These are phyloP conservation scores for Penicillium sp. DNA, from an alignment of 2,329 filamentous ascomycete genomes.

Conservation along the genomic window DNA sequence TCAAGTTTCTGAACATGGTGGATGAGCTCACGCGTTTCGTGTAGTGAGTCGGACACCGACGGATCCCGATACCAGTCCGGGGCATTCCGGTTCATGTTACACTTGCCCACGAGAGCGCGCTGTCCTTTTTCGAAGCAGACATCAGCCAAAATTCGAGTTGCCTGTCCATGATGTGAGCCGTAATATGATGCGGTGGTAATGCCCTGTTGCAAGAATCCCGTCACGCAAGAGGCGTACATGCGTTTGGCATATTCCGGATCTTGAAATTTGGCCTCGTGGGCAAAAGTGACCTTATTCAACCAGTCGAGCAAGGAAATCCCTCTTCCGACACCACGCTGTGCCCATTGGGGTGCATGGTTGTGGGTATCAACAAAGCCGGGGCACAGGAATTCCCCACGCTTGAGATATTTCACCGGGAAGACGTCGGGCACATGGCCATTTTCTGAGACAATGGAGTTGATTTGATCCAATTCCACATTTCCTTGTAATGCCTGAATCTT, in stretches of 20 bases:
- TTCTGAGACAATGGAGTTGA: conserved; percentile 27
- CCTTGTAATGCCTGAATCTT: conserved; percentile 32
- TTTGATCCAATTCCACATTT: conserved; percentile 18
- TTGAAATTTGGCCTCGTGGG: conserved; percentile 61
- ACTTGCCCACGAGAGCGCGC: conserved; percentile 39
- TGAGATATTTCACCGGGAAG: conserved; percentile 31
- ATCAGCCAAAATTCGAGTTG: conserved; percentile 36
- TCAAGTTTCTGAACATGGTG: conserved; percentile 50
- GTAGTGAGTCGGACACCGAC: conserved; percentile 49
- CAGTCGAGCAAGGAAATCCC: conserved; percentile 55
- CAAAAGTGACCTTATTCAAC: conserved; percentile 65
- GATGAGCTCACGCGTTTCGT: conserved; percentile 53
- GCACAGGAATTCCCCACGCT: conserved; percentile 32
- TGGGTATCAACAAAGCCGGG: conserved; percentile 61
- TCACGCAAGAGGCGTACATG: conserved; percentile 55
- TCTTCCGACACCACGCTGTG: conserved; percentile 47
- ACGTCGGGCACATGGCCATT: conserved; percentile 28
- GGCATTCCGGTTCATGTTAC: conserved; percentile 41
- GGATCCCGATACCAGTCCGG: conserved; percentile 57
- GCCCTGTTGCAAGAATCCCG: conserved; percentile 58
- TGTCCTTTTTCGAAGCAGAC: conserved; percentile 35
- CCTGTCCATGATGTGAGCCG: conserved; percentile 33
- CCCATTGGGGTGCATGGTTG: conserved; percentile 64
- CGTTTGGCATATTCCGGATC: conserved; percentile 55
- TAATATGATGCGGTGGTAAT: conserved; percentile 42